Conservation (phyloP, 441 rosid genomes). For the Pelargonium myrrhifolium region DNA sequence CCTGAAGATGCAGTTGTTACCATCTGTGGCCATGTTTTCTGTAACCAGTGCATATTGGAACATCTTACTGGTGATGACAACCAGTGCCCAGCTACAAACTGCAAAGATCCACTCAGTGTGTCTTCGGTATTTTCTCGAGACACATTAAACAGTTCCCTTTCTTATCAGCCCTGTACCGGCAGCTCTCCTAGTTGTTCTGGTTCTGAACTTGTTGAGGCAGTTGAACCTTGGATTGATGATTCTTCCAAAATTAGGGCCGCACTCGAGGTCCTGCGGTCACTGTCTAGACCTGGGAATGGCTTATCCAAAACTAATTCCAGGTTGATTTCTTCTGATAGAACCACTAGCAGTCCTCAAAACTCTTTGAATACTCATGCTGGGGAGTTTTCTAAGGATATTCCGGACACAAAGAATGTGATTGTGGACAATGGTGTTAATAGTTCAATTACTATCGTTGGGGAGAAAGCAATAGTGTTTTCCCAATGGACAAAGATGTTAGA, state of each 20-base stretch:
- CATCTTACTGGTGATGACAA: constrained; percentile 62
- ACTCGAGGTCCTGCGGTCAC: constrained; percentile 57
- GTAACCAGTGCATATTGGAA: constrained; percentile 75
- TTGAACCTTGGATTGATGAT: constrained; percentile 26
- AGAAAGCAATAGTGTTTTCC: constrained; percentile 83
- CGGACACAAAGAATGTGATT: constrained; percentile 16
- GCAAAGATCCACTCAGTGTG: constrained; percentile 42
- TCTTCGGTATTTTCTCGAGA: constrained; percentile 54
- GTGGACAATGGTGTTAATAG: constrained; percentile 22
- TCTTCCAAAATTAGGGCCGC: constrained; percentile 89
- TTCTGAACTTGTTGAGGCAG: constrained; percentile 28
- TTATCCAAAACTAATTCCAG: constrained; percentile 18
- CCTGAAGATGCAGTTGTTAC: constrained; percentile 92
- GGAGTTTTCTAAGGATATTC: constrained; percentile 12
- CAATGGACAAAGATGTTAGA: constrained; percentile 96
- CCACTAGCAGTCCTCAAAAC: constrained; percentile 21
- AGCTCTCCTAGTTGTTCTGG: constrained; percentile 28
- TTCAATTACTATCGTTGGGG: constrained; percentile 35
- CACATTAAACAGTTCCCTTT: constrained; percentile 33
- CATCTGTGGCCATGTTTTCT: constrained; percentile 76
- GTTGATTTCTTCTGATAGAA: constrained; percentile 21
- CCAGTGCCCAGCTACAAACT: constrained; percentile 51
- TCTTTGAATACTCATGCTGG: constrained; percentile 21
- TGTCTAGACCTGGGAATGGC: constrained; percentile 35
- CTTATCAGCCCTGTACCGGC: constrained; percentile 31